Base-by-base conservation (phyloP, 2,329 filamentous ascomycete species). In the Hymenoscyphus scutula region DNA sequence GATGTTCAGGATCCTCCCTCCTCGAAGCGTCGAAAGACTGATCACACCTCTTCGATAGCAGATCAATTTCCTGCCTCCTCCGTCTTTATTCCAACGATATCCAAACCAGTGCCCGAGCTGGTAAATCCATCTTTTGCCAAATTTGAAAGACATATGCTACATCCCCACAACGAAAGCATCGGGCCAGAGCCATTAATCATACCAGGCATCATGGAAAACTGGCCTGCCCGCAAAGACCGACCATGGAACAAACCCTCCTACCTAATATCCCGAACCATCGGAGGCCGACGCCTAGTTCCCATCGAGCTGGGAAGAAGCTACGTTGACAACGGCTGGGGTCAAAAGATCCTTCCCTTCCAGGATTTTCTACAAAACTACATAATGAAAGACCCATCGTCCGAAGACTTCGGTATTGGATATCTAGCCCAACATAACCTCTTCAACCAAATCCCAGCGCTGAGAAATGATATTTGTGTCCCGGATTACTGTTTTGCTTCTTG, bases 351-450 rank as follows among this genome's bases (percentile, higher is more conserved):
- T 56, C 80, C 84, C 0, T 96, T 98, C 70, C 77, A 78, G 5
- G 79, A 88, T 0, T 96, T 97, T 67, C 77, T 97, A 56, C 68
- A 79, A 5, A 38, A 71, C 15, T 72, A 72, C 30, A 68, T 74
- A 27, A 56, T 29, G 17, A 32, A 62, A 6, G 45, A 56, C 1
- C 17, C 53, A 3, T 51, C 34, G 1, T 8, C 48, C 2, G n/a
- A 29, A n/a, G 55, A n/a, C 6, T 61, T 53, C 10, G 62, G 67
- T n/a, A 86, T 82, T 11, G 91, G 88, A 13, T 99, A 99, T 74
- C 85, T 99, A 53, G 95, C 95, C 8, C 95, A 99, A 73, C 92
- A 98, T 76, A 87, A 94, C 68, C 83, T 99, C 38, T 88, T 98
- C 70, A 76, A 82, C 0, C 95, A 98, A 73, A 88, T 99, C 13